Percentiles rank a stretch among this genome's conserved stretches.
Conservation (phyloP, 345 rosid genomes). For the Rhodamnia rubescens region DNA sequence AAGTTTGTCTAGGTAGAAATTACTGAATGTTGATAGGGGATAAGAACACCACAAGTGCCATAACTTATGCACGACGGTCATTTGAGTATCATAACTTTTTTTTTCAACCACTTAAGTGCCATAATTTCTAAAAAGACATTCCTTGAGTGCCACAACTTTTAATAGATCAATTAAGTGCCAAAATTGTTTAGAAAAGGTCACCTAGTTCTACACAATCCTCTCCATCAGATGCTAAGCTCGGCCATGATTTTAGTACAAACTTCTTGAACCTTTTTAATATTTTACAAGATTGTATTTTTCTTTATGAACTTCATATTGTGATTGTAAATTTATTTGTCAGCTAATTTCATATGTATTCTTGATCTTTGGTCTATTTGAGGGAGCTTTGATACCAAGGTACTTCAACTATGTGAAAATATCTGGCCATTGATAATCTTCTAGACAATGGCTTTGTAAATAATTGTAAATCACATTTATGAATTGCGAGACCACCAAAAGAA, state of each 20-base stretch:
- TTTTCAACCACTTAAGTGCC: no score
- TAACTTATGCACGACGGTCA: no score
- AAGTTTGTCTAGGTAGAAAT: no score
- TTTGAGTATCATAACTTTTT: no score
- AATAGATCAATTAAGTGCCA: no score
- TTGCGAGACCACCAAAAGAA: neutral
- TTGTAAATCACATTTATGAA: neutral
- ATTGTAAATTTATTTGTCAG: neutral
- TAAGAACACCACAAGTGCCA: no score
- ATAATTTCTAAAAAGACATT: no score
- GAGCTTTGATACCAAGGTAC: neutral
- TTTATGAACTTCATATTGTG: neutral
- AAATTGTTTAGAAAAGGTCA: neutral
- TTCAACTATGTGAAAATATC: neutral
- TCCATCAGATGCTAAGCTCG: neutral
- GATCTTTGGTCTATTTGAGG: neutral
- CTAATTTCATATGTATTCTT: neutral
- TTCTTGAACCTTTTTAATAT: neutral
- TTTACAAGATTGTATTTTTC: neutral
- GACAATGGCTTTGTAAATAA: neutral
- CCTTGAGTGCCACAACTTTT: no score
- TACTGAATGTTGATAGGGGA: no score
- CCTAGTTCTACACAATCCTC: neutral
- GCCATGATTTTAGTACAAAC: neutral
- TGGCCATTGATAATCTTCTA: neutral